A percentile compares a stretch with the other conserved stretches of the same genome.
phyloP scores from a whole-genome alignment of 2,329 filamentous ascomycete genomes.

The Colletotrichum lentis region DNA sequence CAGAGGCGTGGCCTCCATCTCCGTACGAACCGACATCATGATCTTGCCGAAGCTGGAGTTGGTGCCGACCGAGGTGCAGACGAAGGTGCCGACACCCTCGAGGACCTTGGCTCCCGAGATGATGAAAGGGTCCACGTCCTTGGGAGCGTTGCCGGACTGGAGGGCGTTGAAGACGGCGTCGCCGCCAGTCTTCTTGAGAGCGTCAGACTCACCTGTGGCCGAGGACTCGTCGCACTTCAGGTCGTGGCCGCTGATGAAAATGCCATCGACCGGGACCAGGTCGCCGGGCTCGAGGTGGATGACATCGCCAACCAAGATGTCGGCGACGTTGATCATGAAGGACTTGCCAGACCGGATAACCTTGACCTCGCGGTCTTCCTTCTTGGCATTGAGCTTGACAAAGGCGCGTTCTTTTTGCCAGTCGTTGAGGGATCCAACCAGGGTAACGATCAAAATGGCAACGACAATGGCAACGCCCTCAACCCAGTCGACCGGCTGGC shows the following conservation, averaged over 20 bases:
- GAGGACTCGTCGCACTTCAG: constrained; percentile 76
- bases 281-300: constrained; percentile 75
- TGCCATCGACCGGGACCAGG: constrained; percentile 74
- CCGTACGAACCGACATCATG: constrained; percentile 63
- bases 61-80: constrained; percentile 64
- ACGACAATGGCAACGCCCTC: constrained; percentile 73
- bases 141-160: constrained; percentile 53
- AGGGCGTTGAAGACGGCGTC: constrained; percentile 66
- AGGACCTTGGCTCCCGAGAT: constrained; percentile 64
- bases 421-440: constrained; percentile 70
- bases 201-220: constrained; percentile 76
- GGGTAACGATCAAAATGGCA: constrained; percentile 70
- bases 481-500: constrained; percentile 66
- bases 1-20: constrained; percentile 61
- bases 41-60: constrained; percentile 64
- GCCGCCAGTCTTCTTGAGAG: constrained; percentile 71
- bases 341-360: constrained; percentile 73
- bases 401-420: constrained; percentile 75
- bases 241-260: constrained; percentile 66
- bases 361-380: constrained; percentile 71
- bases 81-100: constrained; percentile 62
- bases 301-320: constrained; percentile 74
- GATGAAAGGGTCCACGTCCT: constrained; percentile 71
- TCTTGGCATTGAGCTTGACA: constrained; percentile 67
- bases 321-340: constrained; percentile 69